Percentiles rank a stretch among this genome's conserved stretches.
Conservation (phyloP, 139 green algal genomes). For the Micractinium sp. region DNA sequence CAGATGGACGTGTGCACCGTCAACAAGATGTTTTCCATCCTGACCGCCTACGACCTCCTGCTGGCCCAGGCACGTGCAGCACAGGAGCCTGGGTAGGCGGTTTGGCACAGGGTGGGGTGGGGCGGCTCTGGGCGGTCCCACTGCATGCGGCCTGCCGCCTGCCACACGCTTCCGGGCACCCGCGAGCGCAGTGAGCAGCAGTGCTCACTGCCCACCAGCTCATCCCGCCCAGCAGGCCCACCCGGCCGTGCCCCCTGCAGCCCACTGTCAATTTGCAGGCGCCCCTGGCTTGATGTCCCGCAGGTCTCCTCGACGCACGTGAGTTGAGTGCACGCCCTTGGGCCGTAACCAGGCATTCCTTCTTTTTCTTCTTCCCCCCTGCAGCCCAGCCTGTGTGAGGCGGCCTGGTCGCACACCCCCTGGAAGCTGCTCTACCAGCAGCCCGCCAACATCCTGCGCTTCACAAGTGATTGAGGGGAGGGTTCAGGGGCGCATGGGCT, state of each 20-base stretch:
- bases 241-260: no score
- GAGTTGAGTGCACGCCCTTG: not conserved
- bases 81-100: no score
- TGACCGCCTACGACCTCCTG: conserved; percentile 30
- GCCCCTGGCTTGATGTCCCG: not conserved
- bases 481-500: not conserved
- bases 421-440: conserved; percentile 13
- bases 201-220: not conserved
- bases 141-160: not conserved
- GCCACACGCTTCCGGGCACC: no score
- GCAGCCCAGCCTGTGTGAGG: conserved; percentile 38
- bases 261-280: not conserved
- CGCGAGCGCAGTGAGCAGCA: no score
- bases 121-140: not conserved
- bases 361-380: not conserved
- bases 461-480: not conserved
- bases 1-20: conserved; percentile 40
- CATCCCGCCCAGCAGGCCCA: no score
- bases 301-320: not conserved
- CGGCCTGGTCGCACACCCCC: not conserved
- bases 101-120: no score
- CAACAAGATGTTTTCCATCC: conserved; percentile 31
- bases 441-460: conserved; percentile 4
- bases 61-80: conserved; percentile 5
- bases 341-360: not conserved